phyloP scores from a whole-genome alignment of 2,329 filamentous ascomycete genomes.

The Furcasterigmium furcatum region DNA sequence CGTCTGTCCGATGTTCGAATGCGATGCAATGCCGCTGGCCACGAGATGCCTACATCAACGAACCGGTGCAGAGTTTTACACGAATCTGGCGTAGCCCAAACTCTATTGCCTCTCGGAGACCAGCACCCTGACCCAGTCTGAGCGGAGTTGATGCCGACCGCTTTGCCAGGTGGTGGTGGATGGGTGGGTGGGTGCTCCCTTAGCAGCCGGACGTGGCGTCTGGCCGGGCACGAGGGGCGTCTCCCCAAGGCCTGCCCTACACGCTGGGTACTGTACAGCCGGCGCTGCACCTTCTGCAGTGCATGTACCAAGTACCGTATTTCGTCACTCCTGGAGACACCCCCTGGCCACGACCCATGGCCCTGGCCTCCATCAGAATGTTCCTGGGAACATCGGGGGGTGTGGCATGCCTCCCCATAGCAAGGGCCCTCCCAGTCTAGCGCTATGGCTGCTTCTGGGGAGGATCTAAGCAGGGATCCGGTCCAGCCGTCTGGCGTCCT shows the following conservation, averaged over 20 bases:
- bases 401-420: not conserved
- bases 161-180: not conserved
- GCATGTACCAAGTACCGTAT: too few relatives aligned
- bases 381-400: not conserved
- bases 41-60: not conserved
- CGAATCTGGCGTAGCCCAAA: constrained; percentile 7
- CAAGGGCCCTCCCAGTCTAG: not conserved
- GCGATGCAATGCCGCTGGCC: too few relatives aligned
- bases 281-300: too few relatives aligned
- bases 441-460: not conserved
- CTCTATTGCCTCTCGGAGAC: constrained; percentile 4
- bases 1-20: too few relatives aligned
- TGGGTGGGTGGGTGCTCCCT: not conserved
- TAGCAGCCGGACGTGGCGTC: too few relatives aligned
- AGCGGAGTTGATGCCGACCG: not conserved
- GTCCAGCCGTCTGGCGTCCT: not conserved
- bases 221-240: not conserved
- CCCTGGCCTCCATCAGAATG: not conserved
- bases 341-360: not conserved
- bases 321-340: not conserved
- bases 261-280: too few relatives aligned
- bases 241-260: too few relatives aligned
- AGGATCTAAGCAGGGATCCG: not conserved
- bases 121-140: not conserved
- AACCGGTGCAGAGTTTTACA: constrained; percentile 5